Evolutionary conservation across 345 rosid genomes (phyloP).

Genomic region (Salix brachista): DNA sequence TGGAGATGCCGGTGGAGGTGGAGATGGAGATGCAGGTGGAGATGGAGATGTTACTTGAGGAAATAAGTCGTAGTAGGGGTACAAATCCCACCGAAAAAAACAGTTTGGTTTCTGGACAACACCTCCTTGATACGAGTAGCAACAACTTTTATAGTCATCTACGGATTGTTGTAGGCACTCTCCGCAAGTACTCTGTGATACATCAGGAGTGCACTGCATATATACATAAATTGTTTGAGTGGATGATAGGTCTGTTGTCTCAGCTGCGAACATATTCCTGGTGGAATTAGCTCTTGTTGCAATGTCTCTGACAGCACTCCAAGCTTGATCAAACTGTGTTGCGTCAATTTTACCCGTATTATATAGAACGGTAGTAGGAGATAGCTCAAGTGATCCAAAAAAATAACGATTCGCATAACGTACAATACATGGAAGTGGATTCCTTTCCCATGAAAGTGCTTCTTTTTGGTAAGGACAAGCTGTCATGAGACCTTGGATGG

Average conservation of each 20-base stretch:
- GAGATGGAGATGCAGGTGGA: background rate
- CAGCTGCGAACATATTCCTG: no score
- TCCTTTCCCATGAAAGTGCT: constrained; percentile 21
- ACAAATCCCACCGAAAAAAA: constrained; percentile 21
- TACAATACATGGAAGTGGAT: constrained; percentile 15
- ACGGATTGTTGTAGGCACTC: constrained; percentile 15
- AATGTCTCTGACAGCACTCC: no score
- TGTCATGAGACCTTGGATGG: background rate
- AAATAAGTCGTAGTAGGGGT: background rate
- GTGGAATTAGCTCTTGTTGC: no score
- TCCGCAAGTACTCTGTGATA: constrained; percentile 17
- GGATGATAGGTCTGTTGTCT: background rate
- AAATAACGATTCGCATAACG: constrained; percentile 19
- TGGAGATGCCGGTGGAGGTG: background rate
- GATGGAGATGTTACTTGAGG: background rate
- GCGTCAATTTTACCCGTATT: background rate
- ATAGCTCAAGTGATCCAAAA: constrained; percentile 8
- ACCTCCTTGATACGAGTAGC: constrained; percentile 28
- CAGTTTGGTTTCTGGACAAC: constrained; percentile 18
- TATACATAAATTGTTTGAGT: constrained; percentile 11
- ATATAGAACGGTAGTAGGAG: background rate
- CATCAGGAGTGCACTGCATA: constrained; percentile 32
- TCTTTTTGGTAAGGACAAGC: constrained; percentile 19
- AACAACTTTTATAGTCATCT: constrained; percentile 14
- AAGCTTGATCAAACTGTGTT: no score